phyloP scores from a whole-genome alignment of 2,329 filamentous ascomycete genomes.

The Fusarium miscanthi region DNA sequence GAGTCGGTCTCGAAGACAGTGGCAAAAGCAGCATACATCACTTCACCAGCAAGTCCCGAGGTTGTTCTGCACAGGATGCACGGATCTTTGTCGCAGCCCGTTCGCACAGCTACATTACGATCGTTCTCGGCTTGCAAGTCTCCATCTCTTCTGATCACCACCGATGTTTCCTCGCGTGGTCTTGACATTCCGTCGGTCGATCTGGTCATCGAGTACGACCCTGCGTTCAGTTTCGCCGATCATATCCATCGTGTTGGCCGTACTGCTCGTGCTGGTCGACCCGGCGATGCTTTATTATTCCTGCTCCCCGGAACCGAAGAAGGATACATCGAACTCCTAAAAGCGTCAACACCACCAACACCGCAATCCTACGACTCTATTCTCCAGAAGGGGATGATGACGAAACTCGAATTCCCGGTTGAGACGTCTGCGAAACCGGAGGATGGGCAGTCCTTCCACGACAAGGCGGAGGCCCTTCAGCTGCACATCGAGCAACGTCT shows the following conservation, averaged over 20 bases:
- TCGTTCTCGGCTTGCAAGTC: constrained; percentile 80
- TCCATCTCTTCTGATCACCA: constrained; percentile 88
- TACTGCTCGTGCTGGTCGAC: constrained; percentile 90
- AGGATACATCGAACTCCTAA: constrained; percentile 83
- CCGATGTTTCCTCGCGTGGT: constrained; percentile 94
- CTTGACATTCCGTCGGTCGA: constrained; percentile 96
- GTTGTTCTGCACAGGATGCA: constrained; percentile 89
- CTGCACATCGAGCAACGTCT: constrained; percentile 70
- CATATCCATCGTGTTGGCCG: constrained; percentile 95
- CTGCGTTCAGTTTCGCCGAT: constrained; percentile 91
- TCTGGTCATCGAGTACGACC: constrained; percentile 94
- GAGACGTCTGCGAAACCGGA: constrained; percentile 68
- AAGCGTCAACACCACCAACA: constrained; percentile 59
- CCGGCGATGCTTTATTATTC: constrained; percentile 89
- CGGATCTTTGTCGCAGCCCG: constrained; percentile 87
- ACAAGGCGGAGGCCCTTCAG: constrained; percentile 67
- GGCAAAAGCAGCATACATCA: constrained; percentile 76
- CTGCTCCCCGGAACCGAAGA: constrained; percentile 92
- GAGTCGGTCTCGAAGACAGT: constrained; percentile 67
- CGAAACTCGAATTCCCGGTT: constrained; percentile 73
- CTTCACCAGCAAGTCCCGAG: constrained; percentile 75
- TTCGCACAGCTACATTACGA: constrained; percentile 86
- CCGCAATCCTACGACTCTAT: constrained; percentile 65
- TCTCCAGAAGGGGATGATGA: constrained; percentile 73
- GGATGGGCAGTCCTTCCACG: constrained; percentile 58